Conservation (phyloP, 306 rosid species). For the Sechiopsis laciniata region DNA sequence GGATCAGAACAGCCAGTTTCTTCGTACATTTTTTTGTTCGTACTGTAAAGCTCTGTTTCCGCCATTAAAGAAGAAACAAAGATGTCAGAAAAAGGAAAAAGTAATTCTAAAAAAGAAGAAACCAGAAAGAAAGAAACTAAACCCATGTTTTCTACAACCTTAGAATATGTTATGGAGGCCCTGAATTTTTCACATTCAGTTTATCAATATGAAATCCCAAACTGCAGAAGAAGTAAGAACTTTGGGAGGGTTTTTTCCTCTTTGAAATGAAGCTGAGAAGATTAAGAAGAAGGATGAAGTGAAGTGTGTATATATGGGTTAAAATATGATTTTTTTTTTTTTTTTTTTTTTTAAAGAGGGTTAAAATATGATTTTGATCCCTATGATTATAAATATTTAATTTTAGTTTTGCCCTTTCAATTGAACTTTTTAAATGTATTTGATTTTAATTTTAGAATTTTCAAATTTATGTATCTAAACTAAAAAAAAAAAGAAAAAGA, state of each 20-base stretch:
- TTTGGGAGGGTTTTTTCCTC: not conserved
- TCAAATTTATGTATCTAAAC: too few relatives aligned
- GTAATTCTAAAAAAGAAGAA: not conserved
- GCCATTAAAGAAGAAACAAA: not conserved
- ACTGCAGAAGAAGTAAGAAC: not conserved
- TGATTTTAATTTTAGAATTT: too few relatives aligned
- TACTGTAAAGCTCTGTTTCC: constrained; percentile 2
- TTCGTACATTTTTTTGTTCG: constrained; percentile 31
- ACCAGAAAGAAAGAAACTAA: not conserved
- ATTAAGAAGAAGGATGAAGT: not conserved
- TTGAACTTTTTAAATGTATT: too few relatives aligned
- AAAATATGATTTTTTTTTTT: too few relatives aligned
- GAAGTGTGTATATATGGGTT: not conserved
- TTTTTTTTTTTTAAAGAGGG: too few relatives aligned
- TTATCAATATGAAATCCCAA: not conserved
- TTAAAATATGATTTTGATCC: too few relatives aligned
- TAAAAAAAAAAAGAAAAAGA: too few relatives aligned
- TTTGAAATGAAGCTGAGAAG: not conserved
- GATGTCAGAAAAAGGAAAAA: not conserved
- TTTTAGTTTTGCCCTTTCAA: too few relatives aligned
- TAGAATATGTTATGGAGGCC: not conserved
- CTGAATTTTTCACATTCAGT: not conserved
- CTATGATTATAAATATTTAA: too few relatives aligned
- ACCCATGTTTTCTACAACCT: not conserved
- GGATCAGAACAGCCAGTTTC: constrained; percentile 54